Evolutionary conservation across 345 rosid species (phyloP).

Genomic region (Dimocarpus longan): DNA sequence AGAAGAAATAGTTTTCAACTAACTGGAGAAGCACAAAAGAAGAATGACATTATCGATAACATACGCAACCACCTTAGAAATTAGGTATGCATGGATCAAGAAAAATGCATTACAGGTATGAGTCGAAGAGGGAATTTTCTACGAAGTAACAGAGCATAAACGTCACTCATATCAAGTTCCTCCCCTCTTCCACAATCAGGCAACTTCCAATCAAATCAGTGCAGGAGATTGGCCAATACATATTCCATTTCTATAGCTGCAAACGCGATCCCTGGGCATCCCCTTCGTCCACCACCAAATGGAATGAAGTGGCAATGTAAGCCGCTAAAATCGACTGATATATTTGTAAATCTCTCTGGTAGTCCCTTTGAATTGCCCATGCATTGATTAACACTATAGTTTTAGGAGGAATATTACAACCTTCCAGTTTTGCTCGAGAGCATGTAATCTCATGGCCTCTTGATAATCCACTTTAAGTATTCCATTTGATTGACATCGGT

Average conservation of each 20-base stretch:
- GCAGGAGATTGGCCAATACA: conserved; percentile 10
- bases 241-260: not conserved
- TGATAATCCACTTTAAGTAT: too few species aligned
- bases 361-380: conserved; percentile 21
- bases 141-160: not conserved
- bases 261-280: conserved; percentile 18
- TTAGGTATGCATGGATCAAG: too few species aligned
- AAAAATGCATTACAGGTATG: too few species aligned
- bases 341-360: conserved; percentile 17
- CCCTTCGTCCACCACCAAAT: conserved; percentile 18
- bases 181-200: not conserved
- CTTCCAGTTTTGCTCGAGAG: not conserved
- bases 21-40: too few species aligned
- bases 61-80: too few species aligned
- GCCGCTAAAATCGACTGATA: not conserved
- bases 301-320: conserved; percentile 6
- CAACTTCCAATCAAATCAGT: conserved; percentile 22
- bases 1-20: too few species aligned
- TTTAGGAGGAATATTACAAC: conserved; percentile 9
- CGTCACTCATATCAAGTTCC: conserved; percentile 18
- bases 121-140: conserved; percentile 4
- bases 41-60: too few species aligned
- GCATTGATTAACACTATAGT: conserved; percentile 7
- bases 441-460: conserved; percentile 17
- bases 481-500: too few species aligned